Base-by-base conservation (phyloP, 1,284 basidiomycete genomes). In the Schizophyllum amplum region DNA sequence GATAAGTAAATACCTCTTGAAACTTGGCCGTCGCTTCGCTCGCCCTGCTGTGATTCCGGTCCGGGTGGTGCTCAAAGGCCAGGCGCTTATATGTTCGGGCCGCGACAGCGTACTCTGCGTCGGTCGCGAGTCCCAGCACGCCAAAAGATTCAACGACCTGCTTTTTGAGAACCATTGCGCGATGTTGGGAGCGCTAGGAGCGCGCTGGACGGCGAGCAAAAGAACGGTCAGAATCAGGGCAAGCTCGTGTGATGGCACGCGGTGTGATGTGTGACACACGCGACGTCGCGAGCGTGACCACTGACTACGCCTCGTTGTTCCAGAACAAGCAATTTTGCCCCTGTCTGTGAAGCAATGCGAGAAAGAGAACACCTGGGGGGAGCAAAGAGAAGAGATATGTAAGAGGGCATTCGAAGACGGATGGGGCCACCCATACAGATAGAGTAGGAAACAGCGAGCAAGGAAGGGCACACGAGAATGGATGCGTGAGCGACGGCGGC, bases 41-140 rank as follows among this genome's bases (percentile, higher is more conserved):
- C 33, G 33, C 33, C 33, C 33, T 9, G 33, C 17, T 63, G 47
- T 63, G 64, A 59, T 71, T 71, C 47, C 68, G 65, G 58, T 71
- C 67, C 50, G 69, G 69, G 60, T 70, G 71, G 55, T 71, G 69
- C 33, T 65, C 60, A 51, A 72, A 63, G 26, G 69, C 69, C 17
- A 71, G 65, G 56, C 62, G 66, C 54, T 69, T 72, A 60, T 71
- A 72, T 21, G 68, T 64, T 53, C 60, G 66, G 25, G 62, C 62
- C 11, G 70, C 70, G 6, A 61, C 57, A n/a, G 61, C 47, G 42
- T 65, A 56, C 33, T 67, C 63, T 25, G 64, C 57, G 55, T 68
- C 66, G 51, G 66, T 61, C 4, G 63, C 56, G 51, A 71, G 59
- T 47, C 65, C 66, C n/a, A 71, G 66, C 24, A 58, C 57, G 23